Percentiles rank a stretch among this genome's conserved stretches.
These are phyloP conservation scores for Dujonia santamariae DNA, from an alignment of 1,139 yeast genomes.

Conservation along the genomic window DNA sequence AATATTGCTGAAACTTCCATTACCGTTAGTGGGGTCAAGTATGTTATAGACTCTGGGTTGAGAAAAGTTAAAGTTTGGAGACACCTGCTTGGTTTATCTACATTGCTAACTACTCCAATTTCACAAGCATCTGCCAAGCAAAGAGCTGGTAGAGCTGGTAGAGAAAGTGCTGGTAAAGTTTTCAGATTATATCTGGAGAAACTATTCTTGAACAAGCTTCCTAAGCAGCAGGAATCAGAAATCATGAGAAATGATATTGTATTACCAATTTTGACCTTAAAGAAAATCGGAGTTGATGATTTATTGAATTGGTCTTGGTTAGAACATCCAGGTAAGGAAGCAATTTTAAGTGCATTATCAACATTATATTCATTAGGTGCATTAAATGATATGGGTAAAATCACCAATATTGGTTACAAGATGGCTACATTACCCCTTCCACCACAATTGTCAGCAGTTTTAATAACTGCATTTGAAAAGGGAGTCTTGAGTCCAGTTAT, in stretches of 20 bases:
- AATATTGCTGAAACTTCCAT: conserved; percentile 97
- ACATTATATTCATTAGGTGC: conserved; percentile 81
- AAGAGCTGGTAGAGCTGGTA: conserved; percentile 98
- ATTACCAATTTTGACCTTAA: conserved; percentile 78
- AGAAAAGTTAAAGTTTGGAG: conserved; percentile 94
- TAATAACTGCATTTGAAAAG: conserved; percentile 62
- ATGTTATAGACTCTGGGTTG: conserved; percentile 89
- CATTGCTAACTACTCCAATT: conserved; percentile 85
- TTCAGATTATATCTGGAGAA: conserved; percentile 77
- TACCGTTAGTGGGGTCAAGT: conserved; percentile 93
- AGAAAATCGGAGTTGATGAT: conserved; percentile 80
- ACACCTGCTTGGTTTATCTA: conserved; percentile 86
- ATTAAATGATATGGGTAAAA: conserved; percentile 67
- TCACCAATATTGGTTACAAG: conserved; percentile 73
- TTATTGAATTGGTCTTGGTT: conserved; percentile 88
- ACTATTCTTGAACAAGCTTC: conserved; percentile 54
- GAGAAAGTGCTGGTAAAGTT: conserved; percentile 89
- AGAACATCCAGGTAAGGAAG: conserved; percentile 80
- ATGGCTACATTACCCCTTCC: conserved; percentile 90
- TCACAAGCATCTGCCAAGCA: conserved; percentile 95
- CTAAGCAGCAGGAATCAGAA: conserved; percentile 87
- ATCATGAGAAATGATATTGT: conserved; percentile 83
- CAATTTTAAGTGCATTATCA: conserved; percentile 73
- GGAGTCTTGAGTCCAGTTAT: conserved; percentile 65
- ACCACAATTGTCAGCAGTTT: conserved; percentile 88